Conservation (phyloP, 2,329 filamentous ascomycete species). For the Pyrenochaeta sp. region DNA sequence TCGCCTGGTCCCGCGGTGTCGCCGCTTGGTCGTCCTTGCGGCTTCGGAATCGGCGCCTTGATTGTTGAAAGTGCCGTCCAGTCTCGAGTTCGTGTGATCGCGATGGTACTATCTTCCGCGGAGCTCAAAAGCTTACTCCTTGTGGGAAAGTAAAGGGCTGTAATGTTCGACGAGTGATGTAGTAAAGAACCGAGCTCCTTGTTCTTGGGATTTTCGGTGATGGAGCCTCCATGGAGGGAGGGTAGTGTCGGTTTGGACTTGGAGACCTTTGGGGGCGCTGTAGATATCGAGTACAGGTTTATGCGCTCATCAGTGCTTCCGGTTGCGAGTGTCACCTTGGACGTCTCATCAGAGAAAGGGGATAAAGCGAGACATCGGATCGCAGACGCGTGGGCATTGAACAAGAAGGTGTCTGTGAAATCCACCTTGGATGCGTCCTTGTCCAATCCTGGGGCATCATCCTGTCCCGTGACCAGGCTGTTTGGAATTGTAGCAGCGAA, state of each 20-base stretch:
- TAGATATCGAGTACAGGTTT: conserved; percentile 89
- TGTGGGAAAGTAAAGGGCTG: conserved; percentile 80
- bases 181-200: conserved; percentile 85
- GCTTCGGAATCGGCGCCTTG: conserved; percentile 85
- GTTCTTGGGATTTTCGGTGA: conserved; percentile 86
- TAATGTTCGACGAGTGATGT: conserved; percentile 85
- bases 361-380: conserved; percentile 90
- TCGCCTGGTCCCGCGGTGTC: conserved; percentile 86
- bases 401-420: conserved; percentile 93
- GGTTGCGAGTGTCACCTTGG: conserved; percentile 88
- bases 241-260: conserved; percentile 66
- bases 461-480: conserved; percentile 37
- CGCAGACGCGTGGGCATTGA: conserved; percentile 89
- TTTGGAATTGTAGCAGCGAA: conserved; percentile 75
- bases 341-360: conserved; percentile 69
- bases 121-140: conserved; percentile 87
- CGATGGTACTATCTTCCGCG: conserved; percentile 89
- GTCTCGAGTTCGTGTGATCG: conserved; percentile 85
- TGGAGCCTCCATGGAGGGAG: conserved; percentile 72
- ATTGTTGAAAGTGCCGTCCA: conserved; percentile 88
- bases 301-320: conserved; percentile 93
- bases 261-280: conserved; percentile 62
- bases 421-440: conserved; percentile 54
- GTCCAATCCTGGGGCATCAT: conserved; percentile 23
- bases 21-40: conserved; percentile 80